Base-by-base conservation (phyloP, 805 yeast species). In the Saccharomycopsis sp. region DNA sequence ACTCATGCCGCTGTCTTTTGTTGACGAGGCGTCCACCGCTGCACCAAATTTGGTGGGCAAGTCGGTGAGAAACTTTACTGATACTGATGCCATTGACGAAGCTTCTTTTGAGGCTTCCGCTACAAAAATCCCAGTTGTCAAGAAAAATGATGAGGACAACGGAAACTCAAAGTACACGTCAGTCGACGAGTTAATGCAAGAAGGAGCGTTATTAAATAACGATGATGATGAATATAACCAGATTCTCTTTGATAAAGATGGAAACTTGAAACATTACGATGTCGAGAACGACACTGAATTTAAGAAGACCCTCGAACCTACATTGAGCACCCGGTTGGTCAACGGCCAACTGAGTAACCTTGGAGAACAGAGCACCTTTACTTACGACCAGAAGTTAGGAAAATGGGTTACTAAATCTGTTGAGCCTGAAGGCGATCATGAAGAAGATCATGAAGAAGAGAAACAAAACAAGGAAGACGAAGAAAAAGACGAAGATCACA, bases 161-260 rank as follows among this genome's bases (percentile, higher is more conserved):
- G 22, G n/a, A 20, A 42, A 24, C 25, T 34, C 41, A 3, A 12
- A 19, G 12, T 24, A 69, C 58, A 65, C 72, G 3, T 64, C 69
- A 8, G 71, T 71, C 8, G 72, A 66, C 25, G 72, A 71, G 24
- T 62, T 71, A 61, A 69, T 67, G 44, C 69, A 67, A 47, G 72
- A 69, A 57, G 74, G 74, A 9, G 73, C 73, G 15, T 61, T 71
- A 52, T 57, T 71, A 55, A 69, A 70, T 29, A 73, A 71, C 58
- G 74, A 70, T 49, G 63, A 67, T 34, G 70, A 69, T 50, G 63
- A 58, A 20, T 55, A 55, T 20, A 56, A 53, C 44, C 47, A 53
- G 29, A 52, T 56, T 14, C 52, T 61, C 19, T 56, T 65, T 38
- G 68, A 65, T 53, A 60, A 67, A 49, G 70, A 70, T 52, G 65